Base-by-base conservation (phyloP, 805 yeast species). In the Sungouiella blattae region DNA sequence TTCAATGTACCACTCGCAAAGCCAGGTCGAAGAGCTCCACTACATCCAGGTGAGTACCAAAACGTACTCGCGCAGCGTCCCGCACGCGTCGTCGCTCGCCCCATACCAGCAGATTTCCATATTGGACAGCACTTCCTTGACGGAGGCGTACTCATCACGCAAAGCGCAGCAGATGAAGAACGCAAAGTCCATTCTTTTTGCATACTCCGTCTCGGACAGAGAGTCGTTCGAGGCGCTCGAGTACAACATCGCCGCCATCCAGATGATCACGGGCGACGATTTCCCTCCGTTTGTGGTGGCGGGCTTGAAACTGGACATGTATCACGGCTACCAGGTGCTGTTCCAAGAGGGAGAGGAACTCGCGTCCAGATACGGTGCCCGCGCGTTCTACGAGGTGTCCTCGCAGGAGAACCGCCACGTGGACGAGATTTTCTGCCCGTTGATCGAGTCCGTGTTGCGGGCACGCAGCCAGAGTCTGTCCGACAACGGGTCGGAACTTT, bases 231-330 rank as follows among this genome's bases (percentile, higher is more conserved):
- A 52, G 18, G 52, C 47, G 7, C 35, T 61, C 9, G 60, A 56
- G 15, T 64, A 63, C 22, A 33, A 55, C 30, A 46, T 51, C 20
- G 54, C 57, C n/a, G 41, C 56, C 26, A 39, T 64, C 1, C 25
- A 22, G 15, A 39, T 51, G 6, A 31, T 60, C 3, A 45, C 61
- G 28, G 42, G 36, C 0, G 49, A 48, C 4, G 33, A n/a, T 3
- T 41, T 52, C 24, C 66, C 67, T 9, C 64, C 64, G 0, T 41
- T 62, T 4, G 52, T 56, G 2, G 36, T 67, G 9, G 63, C 54
- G 13, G 67, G 60, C 1, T 44, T 62, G 13, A 60, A 60, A 33
- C 29, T 47, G 17, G 69, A 65, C 31, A 29, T 38, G 12, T 50
- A 43, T 5, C 38, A 36, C 1, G 47, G 46, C n/a, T 45, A 66